Conservation (phyloP, 306 rosid species). For the Trifolium repens region DNA sequence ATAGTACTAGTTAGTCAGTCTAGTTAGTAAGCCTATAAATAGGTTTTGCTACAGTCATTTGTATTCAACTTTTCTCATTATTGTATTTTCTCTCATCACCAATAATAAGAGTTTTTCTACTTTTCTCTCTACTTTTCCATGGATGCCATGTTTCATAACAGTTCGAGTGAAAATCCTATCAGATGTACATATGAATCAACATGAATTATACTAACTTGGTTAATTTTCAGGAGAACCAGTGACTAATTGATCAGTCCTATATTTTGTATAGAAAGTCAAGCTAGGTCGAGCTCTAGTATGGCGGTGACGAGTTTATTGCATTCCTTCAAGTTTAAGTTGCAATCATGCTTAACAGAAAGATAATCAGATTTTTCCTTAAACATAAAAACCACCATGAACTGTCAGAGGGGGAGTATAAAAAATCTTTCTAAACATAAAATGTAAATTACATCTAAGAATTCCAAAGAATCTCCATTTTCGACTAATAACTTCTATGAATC, state of each 20-base stretch:
- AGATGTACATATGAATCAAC: background rate
- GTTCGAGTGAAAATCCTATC: background rate
- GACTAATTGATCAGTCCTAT: background rate
- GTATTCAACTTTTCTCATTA: no score
- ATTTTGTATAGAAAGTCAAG: background rate
- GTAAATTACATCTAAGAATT: constrained; percentile 1
- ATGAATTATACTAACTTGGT: background rate
- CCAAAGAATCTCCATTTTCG: background rate
- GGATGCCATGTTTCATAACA: no score
- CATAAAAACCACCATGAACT: background rate
- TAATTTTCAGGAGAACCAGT: background rate
- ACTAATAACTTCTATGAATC: background rate
- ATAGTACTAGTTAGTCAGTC: no score
- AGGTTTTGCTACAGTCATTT: no score
- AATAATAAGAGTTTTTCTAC: no score
- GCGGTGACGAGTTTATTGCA: background rate
- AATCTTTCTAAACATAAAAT: background rate
- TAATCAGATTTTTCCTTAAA: background rate
- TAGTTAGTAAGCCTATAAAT: no score
- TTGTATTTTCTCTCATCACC: no score
- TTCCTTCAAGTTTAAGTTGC: background rate
- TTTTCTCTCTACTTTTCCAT: no score
- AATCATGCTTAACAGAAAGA: background rate
- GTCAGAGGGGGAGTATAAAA: background rate
- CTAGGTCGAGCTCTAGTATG: constrained; percentile 1